Conservation (phyloP, 345 rosid species). For the Laguncularia racemosa region DNA sequence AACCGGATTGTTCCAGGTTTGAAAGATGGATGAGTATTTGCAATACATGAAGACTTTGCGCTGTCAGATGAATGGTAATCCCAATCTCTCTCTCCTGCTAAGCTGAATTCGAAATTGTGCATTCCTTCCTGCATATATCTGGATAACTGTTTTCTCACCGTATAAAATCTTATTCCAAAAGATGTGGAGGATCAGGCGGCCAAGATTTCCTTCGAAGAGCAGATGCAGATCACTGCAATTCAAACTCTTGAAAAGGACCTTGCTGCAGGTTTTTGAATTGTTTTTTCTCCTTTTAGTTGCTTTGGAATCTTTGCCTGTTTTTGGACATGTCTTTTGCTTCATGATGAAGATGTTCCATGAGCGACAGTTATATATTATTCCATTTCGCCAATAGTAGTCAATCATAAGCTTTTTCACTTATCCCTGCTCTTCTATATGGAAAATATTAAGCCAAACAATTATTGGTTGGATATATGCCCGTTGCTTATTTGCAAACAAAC, state of each 20-base stretch:
- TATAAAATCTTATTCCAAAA: constrained; percentile 3
- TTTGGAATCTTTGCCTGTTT: background rate
- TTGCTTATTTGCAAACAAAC: too few relatives aligned
- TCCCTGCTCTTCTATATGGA: too few relatives aligned
- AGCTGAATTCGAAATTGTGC: background rate
- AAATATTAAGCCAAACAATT: too few relatives aligned
- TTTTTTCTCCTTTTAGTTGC: background rate
- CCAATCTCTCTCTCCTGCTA: background rate
- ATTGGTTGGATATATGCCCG: too few relatives aligned
- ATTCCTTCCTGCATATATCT: background rate
- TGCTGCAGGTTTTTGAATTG: constrained; percentile 21
- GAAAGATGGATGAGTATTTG: constrained; percentile 73
- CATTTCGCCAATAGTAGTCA: too few relatives aligned
- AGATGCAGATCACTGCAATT: constrained; percentile 43
- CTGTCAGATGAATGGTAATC: constrained; percentile 67
- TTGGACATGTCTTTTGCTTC: background rate
- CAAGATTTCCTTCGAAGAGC: constrained; percentile 63
- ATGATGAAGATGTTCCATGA: background rate
- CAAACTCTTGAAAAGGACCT: constrained; percentile 53
- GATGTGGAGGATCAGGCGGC: constrained; percentile 84
- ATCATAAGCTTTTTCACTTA: background rate
- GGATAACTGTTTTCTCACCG: background rate
- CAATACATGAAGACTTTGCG: constrained; percentile 71
- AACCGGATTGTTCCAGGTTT: background rate
- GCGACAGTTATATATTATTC: too few relatives aligned